phyloP scores from a whole-genome alignment of 2,329 filamentous ascomycete genomes.

The Plenodomus tracheiphilus region DNA sequence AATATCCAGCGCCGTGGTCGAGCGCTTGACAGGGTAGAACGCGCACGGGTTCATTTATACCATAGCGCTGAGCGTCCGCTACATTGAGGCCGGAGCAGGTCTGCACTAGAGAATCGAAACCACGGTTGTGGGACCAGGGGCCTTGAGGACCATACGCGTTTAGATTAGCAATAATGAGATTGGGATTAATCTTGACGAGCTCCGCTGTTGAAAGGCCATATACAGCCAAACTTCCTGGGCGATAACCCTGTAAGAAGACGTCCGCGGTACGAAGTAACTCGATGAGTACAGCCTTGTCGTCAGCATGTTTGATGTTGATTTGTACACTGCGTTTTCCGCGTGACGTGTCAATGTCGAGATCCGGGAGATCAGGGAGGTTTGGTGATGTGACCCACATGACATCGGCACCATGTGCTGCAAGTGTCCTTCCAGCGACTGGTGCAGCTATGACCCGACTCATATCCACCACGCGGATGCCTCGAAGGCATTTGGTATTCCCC shows the following conservation, averaged over 20 bases:
- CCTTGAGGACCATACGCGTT: constrained; percentile 57
- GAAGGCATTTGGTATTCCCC: constrained; percentile 37
- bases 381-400: constrained; percentile 53
- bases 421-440: constrained; percentile 47
- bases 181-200: constrained; percentile 47
- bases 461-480: constrained; percentile 48
- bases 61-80: constrained; percentile 56
- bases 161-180: constrained; percentile 56
- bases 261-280: constrained; percentile 55
- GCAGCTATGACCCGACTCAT: constrained; percentile 52
- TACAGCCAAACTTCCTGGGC: constrained; percentile 52
- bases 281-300: constrained; percentile 47
- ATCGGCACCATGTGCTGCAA: constrained; percentile 52
- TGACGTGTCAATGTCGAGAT: constrained; percentile 48
- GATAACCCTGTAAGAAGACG: constrained; percentile 59
- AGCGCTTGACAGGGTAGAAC: constrained; percentile 59
- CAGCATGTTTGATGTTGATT: constrained; percentile 52
- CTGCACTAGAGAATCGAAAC: constrained; percentile 61
- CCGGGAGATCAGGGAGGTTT: constrained; percentile 47
- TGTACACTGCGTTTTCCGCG: constrained; percentile 53
- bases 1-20: constrained; percentile 60
- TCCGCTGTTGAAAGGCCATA: constrained; percentile 49
- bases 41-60: constrained; percentile 45
- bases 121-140: constrained; percentile 52
- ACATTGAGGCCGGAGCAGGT: constrained; percentile 61